Percentiles rank a stretch among this genome's conserved stretches.
phyloP scores from a whole-genome alignment of 306 rosid genomes.

The apple (Malus domestica) region ASM211411v1 NC_041792.1:29216907-29217406 shows the following conservation, averaged over 20 bases:
- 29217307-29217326: conserved; percentile 98
- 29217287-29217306: conserved; percentile 76
- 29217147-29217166: conserved; percentile 99
- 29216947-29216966: conserved; percentile 12
- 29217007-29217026: background rate
- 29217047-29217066: background rate
- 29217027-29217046: background rate
- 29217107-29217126: conserved; percentile 98
- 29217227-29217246: conserved; percentile 2
- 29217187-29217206: conserved; percentile 46
- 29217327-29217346: conserved; percentile 97
- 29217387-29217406: conserved; percentile 10
- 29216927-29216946: conserved; percentile 16
- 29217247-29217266: background rate
- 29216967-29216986: background rate
- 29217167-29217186: conserved; percentile 96
- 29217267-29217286: conserved; percentile 14
- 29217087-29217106: conserved; percentile 57
- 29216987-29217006: background rate
- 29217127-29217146: conserved; percentile 99
- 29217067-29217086: conserved; percentile 7
- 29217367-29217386: conserved; percentile 82
- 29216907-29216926: conserved; percentile 91
- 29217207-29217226: conserved; percentile 12
- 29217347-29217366: conserved; percentile 99